Conservation (phyloP, 176 grass and related monocot species). For the Themeda triandra region DNA sequence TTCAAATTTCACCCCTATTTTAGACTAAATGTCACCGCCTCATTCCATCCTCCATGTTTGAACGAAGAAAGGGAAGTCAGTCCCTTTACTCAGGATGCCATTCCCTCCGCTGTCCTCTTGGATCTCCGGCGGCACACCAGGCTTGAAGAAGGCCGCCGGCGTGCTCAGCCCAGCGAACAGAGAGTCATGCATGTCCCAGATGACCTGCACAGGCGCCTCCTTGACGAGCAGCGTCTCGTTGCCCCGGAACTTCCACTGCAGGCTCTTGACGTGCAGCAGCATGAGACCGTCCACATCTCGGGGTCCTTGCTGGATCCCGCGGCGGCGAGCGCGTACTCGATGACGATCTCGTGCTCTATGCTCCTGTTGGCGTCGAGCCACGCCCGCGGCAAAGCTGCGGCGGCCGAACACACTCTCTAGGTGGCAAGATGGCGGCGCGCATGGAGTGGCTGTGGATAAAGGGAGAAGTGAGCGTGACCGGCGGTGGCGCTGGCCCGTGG, state of each 20-base stretch:
- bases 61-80: conserved; percentile 82
- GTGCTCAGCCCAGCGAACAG: conserved; percentile 46
- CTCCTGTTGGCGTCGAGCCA: conserved; percentile 39
- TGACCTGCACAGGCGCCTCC: conserved; percentile 64
- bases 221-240: conserved; percentile 74
- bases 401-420: conserved; percentile 62
- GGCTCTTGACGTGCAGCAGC: conserved; percentile 63
- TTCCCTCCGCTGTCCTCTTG: background rate
- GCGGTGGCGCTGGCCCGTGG: no score
- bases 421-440: no score
- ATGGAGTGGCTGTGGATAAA: no score
- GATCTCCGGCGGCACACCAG: conserved; percentile 19
- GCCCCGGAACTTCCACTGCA: conserved; percentile 86
- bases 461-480: no score
- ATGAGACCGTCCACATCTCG: conserved; percentile 75
- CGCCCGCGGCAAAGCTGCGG: conserved; percentile 54
- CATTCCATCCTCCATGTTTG: conserved; percentile 87
- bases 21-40: conserved; percentile 19
- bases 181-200: conserved; percentile 96
- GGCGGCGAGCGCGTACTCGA: conserved; percentile 61
- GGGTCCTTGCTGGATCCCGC: conserved; percentile 40
- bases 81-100: conserved; percentile 13
- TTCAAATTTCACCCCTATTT: background rate
- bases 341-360: conserved; percentile 67
- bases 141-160: conserved; percentile 77